Conservation (phyloP, 345 rosid species). For the Mallotus nudiflorus region DNA sequence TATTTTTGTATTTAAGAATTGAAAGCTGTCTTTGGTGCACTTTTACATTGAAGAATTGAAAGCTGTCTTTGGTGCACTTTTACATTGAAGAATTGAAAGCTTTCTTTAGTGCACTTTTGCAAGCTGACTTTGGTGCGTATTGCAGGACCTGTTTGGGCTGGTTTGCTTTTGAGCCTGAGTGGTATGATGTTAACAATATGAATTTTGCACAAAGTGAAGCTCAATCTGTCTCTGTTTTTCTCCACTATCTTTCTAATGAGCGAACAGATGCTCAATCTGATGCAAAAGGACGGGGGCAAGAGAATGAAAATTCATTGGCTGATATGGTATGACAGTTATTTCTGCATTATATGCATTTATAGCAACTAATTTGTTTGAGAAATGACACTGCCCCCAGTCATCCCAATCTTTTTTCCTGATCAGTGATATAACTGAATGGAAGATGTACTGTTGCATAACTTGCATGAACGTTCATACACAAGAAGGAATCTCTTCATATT, state of each 20-base stretch:
- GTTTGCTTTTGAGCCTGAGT: constrained; percentile 97
- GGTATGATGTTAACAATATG: constrained; percentile 64
- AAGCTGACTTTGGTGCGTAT: constrained; percentile 33
- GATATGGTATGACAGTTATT: constrained; percentile 55
- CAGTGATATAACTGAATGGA: not conserved
- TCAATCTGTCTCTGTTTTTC: constrained; percentile 75
- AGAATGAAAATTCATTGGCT: constrained; percentile 52
- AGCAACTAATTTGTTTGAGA: not conserved
- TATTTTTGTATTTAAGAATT: constrained; percentile 19
- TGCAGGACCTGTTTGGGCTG: constrained; percentile 92
- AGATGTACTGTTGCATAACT: no score
- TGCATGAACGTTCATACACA: not conserved
- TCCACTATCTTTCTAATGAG: constrained; percentile 75
- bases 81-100: no score
- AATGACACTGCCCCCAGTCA: not conserved
- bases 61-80: no score
- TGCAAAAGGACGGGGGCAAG: constrained; percentile 59
- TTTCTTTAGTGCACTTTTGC: not conserved
- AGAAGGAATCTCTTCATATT: not conserved
- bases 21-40: constrained; percentile 33
- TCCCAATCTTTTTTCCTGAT: not conserved
- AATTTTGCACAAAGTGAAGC: constrained; percentile 86
- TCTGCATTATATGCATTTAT: not conserved
- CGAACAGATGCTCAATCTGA: constrained; percentile 62
- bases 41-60: no score